phyloP scores from a whole-genome alignment of 495 filamentous ascomycete genomes.

The Aspergillus bridgeri region DNA sequence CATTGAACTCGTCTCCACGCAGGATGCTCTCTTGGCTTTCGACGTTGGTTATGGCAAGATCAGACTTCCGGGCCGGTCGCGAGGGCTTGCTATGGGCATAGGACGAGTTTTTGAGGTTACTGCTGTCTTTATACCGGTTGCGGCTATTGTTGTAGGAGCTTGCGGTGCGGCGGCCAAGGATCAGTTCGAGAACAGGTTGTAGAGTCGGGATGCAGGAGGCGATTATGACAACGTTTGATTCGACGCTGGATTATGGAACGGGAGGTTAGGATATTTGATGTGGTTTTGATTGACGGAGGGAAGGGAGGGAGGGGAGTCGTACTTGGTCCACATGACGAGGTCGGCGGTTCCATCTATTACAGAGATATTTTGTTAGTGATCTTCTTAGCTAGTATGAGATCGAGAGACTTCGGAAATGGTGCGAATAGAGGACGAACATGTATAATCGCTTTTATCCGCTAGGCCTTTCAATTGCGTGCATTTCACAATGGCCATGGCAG shows the following conservation, averaged over 20 bases:
- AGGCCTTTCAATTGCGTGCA: slow-evolving; percentile 37
- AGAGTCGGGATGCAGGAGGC: slow-evolving; percentile 49
- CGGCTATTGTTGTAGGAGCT: slow-evolving; percentile 2
- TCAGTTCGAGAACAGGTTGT: slow-evolving; percentile 37
- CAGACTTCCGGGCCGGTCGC: slow-evolving; percentile 1
- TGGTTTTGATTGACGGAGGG: neutral
- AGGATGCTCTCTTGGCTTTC: slow-evolving; percentile 19
- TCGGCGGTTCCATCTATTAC: slow-evolving; percentile 32
- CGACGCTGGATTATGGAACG: slow-evolving; percentile 27
- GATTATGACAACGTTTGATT: slow-evolving; percentile 46
- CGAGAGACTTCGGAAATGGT: neutral
- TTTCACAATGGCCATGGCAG: slow-evolving; percentile 38
- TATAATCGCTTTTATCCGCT: slow-evolving; percentile 32
- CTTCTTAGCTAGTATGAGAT: no score
- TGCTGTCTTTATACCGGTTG: slow-evolving; percentile 5
- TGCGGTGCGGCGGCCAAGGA: slow-evolving; percentile 19
- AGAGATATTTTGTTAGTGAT: neutral
- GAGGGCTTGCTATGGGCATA: neutral
- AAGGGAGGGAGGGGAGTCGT: slow-evolving; percentile 4
- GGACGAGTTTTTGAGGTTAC: slow-evolving; percentile 2
- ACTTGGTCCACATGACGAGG: slow-evolving; percentile 48
- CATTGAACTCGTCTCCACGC: neutral
- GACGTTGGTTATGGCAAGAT: slow-evolving; percentile 6
- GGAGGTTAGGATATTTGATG: neutral
- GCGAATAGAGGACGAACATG: slow-evolving; percentile 27